Evolutionary conservation across 768 basidiomycete species (phyloP), one percentile per base, ranked within the genome.

Genomic region (Tephrocybe sp.): DNA sequence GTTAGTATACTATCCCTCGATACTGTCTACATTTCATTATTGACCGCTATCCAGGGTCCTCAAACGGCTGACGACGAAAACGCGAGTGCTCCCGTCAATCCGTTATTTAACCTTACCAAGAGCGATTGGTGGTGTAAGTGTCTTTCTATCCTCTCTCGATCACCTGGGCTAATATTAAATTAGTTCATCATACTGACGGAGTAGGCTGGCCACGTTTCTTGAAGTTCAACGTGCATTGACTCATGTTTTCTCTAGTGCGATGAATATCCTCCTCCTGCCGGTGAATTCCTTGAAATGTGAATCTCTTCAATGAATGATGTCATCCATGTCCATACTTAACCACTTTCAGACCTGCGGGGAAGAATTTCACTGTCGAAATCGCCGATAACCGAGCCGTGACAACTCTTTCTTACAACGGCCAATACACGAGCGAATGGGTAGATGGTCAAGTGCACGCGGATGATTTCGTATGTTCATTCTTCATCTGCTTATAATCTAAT

Each of bases 341-440:
- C 3, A 11, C 21, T 41, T 9, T 2, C 11, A 78, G 79, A 9
- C 80, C 79, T 7, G 80, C 76, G 3, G 78, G 78, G 28, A 64
- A 68, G 32, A 62, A 65, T 31, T 79, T 80, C 59, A 70, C 68
- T 1, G 71, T 79, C 16, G 78, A 80, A 58, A 67, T 80, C 22
- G 73, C 75, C 4, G 66, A 70, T 7, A 80, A 82, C 60, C 73
- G 74, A 11, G 80, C 70, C 25, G 64, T 71, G 53, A 82, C 79
- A 18, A 56, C 69, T 5, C 63, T 77, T 9, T 73, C 76, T 1
- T 77, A 72, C 57, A 53, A 63, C 44, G 75, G 77, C 9, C 35
- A 60, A 24, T 65, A 68, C 48, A 52, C 66, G 0, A 64, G 68
- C 18, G 71, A 68, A 9, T 80, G 77, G 77, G 73, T 74, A 7